phyloP scores from a whole-genome alignment of 495 filamentous ascomycete species.

The Lindgomyces ingoldianus region DNA sequence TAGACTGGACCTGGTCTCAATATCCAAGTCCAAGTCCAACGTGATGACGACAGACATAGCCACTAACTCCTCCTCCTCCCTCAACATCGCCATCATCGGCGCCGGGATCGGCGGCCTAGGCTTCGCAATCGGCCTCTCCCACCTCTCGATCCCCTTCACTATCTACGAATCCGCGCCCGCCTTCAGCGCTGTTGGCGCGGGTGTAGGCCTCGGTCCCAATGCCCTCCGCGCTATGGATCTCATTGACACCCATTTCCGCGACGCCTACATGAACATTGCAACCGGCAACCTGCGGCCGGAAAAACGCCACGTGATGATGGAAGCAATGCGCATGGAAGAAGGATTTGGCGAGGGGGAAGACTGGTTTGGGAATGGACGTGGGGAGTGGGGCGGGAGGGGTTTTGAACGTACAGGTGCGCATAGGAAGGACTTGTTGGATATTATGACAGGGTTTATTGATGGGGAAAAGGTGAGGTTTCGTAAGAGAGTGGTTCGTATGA shows the following conservation, averaged over 20 bases:
- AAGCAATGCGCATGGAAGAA: slow-evolving; percentile 28
- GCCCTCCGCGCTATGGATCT: slow-evolving; percentile 27
- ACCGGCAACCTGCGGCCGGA: slow-evolving; percentile 22
- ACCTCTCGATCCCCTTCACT: slow-evolving; percentile 23
- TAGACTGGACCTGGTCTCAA: too few relatives aligned
- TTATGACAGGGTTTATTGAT: slow-evolving; percentile 25
- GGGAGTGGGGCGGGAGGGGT: slow-evolving; percentile 9
- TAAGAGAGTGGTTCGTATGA: slow-evolving; percentile 17
- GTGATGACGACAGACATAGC: too few relatives aligned
- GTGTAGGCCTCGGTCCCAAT: slow-evolving; percentile 28
- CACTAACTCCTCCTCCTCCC: not conserved
- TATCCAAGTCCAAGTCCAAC: too few relatives aligned
- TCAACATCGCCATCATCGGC: slow-evolving; percentile 33
- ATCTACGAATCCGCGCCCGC: slow-evolving; percentile 24
- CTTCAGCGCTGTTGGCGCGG: slow-evolving; percentile 26
- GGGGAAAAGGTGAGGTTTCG: slow-evolving; percentile 17
- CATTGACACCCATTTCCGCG: slow-evolving; percentile 17
- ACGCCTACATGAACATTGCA: slow-evolving; percentile 18
- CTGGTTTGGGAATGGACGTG: slow-evolving; percentile 17
- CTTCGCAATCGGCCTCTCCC: slow-evolving; percentile 25
- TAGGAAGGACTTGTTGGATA: slow-evolving; percentile 29
- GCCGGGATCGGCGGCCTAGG: slow-evolving; percentile 32
- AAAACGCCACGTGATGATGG: slow-evolving; percentile 29
- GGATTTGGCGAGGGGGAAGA: slow-evolving; percentile 21
- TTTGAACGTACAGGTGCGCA: slow-evolving; percentile 25